phyloP scores from a whole-genome alignment of 2,329 filamentous ascomycete species.

The Diaporthe citri region DNA sequence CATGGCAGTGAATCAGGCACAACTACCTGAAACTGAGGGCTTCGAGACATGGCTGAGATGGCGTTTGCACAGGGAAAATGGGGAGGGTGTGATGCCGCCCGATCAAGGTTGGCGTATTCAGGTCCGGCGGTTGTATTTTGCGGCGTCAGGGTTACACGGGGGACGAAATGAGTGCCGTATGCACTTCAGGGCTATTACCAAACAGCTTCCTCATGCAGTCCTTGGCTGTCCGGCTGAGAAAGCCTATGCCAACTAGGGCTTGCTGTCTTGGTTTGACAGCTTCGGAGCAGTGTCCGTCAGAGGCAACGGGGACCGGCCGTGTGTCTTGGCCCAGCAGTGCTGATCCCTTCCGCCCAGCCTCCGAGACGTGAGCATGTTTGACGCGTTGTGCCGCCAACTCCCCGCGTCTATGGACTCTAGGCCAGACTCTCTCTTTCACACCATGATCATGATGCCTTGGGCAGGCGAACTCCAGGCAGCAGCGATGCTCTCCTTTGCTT shows the following conservation, averaged over 20 bases:
- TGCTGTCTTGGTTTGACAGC: background rate
- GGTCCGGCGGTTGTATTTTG: background rate
- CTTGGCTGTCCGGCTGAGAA: background rate
- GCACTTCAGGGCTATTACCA: background rate
- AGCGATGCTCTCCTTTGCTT: background rate
- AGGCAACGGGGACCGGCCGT: background rate
- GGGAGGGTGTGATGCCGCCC: background rate
- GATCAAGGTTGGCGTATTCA: background rate
- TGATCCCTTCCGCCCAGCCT: background rate
- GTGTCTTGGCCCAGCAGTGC: slow-evolving; percentile 5
- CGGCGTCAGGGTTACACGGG: background rate
- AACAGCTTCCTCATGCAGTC: slow-evolving; percentile 13
- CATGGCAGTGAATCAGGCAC: no score
- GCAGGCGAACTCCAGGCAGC: background rate
- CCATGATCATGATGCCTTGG: background rate
- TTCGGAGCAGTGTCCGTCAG: background rate
- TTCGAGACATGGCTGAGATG: background rate
- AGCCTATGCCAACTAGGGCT: background rate
- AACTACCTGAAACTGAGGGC: background rate
- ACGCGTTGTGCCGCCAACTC: no score
- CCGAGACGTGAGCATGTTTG: background rate
- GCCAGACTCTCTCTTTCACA: background rate
- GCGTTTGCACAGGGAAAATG: background rate
- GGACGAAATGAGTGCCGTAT: background rate
- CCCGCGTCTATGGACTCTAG: background rate